These are phyloP conservation scores for Mycena alexandri DNA, from an alignment of 768 basidiomycete species.

Conservation along the genomic window DNA sequence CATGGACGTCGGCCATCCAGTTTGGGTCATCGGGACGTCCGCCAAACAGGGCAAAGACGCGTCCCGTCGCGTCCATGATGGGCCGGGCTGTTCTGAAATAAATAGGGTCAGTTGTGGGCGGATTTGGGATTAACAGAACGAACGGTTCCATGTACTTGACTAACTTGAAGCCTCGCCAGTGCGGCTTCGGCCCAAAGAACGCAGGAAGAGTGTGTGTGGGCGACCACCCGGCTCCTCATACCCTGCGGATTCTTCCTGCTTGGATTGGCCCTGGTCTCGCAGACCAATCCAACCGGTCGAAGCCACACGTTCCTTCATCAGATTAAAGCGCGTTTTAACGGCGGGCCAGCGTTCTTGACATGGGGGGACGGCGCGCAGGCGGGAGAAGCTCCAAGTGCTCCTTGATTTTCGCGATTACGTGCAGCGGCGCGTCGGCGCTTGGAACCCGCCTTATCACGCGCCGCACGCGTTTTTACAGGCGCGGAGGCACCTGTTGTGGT, in stretches of 20 bases:
- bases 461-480: no score
- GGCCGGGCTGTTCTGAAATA: background rate
- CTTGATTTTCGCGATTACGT: no score
- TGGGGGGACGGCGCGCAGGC: background rate
- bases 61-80: background rate
- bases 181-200: background rate
- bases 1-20: constrained; percentile 1
- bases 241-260: background rate
- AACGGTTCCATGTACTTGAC: background rate
- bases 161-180: background rate
- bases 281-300: background rate
- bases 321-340: background rate
- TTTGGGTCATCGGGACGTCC: background rate
- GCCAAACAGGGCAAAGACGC: background rate
- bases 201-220: background rate
- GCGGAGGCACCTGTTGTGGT: no score
- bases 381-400: no score
- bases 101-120: background rate
- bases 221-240: background rate
- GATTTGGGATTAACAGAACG: background rate
- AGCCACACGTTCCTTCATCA: background rate
- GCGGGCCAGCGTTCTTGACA: background rate
- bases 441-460: no score
- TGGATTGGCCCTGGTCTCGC: background rate
- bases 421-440: no score